A percentile compares a stretch with the other conserved stretches of the same genome.
Evolutionary conservation across 148 eudicot genomes (phyloP).

Genomic region (Cornus florida): DNA sequence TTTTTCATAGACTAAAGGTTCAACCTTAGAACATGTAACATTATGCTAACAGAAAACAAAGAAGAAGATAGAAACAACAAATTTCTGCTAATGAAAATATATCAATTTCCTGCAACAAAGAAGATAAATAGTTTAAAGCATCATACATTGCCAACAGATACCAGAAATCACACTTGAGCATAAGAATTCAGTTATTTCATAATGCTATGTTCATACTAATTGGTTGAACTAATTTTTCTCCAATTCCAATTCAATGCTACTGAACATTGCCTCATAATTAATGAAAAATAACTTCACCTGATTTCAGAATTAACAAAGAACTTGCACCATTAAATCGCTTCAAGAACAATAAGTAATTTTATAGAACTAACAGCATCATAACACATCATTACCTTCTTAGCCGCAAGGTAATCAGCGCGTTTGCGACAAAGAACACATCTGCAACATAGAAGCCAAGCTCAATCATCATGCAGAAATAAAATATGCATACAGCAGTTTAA

Average conservation of each 20-base stretch:
- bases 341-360: background rate
- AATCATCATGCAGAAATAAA: background rate
- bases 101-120: background rate
- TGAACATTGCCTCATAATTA: no score
- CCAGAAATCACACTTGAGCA: background rate
- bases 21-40: background rate
- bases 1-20: background rate
- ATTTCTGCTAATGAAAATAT: background rate
- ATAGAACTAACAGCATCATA: background rate
- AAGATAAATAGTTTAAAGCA: background rate
- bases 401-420: slow-evolving; percentile 91
- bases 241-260: no score
- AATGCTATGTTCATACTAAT: no score
- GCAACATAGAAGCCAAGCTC: slow-evolving; percentile 14
- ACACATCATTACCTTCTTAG: slow-evolving; percentile 59
- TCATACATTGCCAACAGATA: background rate
- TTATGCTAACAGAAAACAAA: no score
- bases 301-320: background rate
- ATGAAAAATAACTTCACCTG: background rate
- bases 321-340: background rate
- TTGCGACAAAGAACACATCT: slow-evolving; percentile 95
- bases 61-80: background rate
- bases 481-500: background rate
- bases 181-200: background rate
- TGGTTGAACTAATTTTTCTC: no score